Conservation (phyloP, 176 grass and related monocot genomes). For the Panicum miliaceum region DNA sequence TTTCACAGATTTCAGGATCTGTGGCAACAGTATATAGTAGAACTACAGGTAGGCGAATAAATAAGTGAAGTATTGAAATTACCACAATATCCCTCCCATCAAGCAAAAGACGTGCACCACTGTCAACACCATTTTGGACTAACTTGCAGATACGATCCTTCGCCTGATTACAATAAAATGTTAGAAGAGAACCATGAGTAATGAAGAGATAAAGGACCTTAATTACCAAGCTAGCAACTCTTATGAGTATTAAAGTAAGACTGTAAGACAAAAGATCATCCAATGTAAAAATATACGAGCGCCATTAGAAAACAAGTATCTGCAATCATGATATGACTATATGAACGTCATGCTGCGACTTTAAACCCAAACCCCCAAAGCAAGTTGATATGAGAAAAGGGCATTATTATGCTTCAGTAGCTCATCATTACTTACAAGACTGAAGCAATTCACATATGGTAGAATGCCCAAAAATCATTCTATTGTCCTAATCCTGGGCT, state of each 20-base stretch:
- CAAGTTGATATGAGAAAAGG: neutral
- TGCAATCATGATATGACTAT: neutral
- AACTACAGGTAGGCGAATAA: neutral
- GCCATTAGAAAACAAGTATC: neutral
- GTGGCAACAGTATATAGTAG: neutral
- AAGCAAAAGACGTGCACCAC: slow-evolving; percentile 75
- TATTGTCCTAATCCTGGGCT: neutral
- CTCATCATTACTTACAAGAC: slow-evolving; percentile 1
- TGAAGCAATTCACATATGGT: neutral
- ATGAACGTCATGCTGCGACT: too few relatives aligned
- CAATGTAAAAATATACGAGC: neutral
- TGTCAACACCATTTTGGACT: slow-evolving; percentile 85
- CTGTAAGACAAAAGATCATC: neutral
- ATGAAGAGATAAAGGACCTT: neutral
- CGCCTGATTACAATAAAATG: slow-evolving; percentile 54
- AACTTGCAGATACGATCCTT: slow-evolving; percentile 96
- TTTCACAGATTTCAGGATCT: slow-evolving; percentile 18
- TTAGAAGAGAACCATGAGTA: slow-evolving; percentile 19
- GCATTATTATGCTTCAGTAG: neutral
- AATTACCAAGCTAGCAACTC: slow-evolving; percentile 22
- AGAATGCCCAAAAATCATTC: slow-evolving; percentile 1
- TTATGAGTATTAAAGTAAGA: slow-evolving; percentile 5
- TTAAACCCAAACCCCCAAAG: neutral
- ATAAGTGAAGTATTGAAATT: slow-evolving; percentile 33
- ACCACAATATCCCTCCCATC: slow-evolving; percentile 88